These are phyloP conservation scores for Amaranthus cruentus DNA, from an alignment of 148 eudicot genomes.

Conservation along the genomic window DNA sequence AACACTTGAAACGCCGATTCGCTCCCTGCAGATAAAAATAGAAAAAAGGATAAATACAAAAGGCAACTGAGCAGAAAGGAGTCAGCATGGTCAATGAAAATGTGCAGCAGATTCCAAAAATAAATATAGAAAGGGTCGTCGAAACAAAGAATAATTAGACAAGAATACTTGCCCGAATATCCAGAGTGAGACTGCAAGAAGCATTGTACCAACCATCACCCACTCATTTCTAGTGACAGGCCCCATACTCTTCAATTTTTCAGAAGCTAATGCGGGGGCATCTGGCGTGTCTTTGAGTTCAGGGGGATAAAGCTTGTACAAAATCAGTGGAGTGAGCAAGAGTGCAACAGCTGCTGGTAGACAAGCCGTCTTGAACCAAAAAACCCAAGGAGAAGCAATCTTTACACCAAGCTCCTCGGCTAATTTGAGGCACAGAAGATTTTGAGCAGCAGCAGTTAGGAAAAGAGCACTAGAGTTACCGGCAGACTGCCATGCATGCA, in stretches of 20 bases:
- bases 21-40: slow-evolving; percentile 41
- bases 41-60: background rate
- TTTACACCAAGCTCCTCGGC: slow-evolving; percentile 91
- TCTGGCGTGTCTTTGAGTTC: slow-evolving; percentile 91
- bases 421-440: slow-evolving; percentile 81
- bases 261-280: slow-evolving; percentile 86
- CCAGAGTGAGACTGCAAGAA: slow-evolving; percentile 94
- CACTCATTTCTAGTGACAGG: slow-evolving; percentile 88
- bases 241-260: slow-evolving; percentile 73
- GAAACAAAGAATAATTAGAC: slow-evolving; percentile 7
- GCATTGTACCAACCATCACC: slow-evolving; percentile 94
- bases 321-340: slow-evolving; percentile 61
- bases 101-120: background rate
- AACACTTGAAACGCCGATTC: slow-evolving; percentile 85
- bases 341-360: slow-evolving; percentile 71
- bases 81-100: background rate
- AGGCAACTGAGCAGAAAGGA: background rate
- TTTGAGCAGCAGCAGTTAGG: slow-evolving; percentile 99
- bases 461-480: slow-evolving; percentile 99
- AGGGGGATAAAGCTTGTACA: slow-evolving; percentile 86
- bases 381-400: slow-evolving; percentile 72
- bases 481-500: slow-evolving; percentile 73
- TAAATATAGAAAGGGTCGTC: background rate
- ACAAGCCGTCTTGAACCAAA: slow-evolving; percentile 86
- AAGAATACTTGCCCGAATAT: slow-evolving; percentile 61